Evolutionary conservation across 768 basidiomycete genomes (phyloP).

Genomic region (Albatrellus ellisii): DNA sequence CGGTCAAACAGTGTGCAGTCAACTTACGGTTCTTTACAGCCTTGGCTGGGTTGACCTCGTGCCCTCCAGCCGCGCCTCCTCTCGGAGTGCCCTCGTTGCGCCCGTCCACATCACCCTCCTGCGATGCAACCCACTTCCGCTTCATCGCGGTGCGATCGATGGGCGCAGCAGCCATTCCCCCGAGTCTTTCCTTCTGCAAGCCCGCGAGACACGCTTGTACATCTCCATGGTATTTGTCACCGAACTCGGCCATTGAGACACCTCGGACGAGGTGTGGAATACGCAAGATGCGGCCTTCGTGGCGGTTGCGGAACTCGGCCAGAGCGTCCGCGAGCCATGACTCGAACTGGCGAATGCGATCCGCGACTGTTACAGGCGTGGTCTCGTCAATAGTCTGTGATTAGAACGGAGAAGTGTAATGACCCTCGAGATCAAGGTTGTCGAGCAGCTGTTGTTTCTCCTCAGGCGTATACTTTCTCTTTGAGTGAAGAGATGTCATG

Average conservation of each 20-base stretch:
- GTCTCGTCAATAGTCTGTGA: neutral
- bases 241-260: constrained; percentile 68
- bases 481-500: neutral
- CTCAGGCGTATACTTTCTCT: constrained; percentile 36
- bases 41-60: constrained; percentile 7
- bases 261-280: constrained; percentile 64
- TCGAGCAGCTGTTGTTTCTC: constrained; percentile 65
- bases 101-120: constrained; percentile 37
- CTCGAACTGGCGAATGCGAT: constrained; percentile 61
- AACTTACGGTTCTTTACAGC: constrained; percentile 16
- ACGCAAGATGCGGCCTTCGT: constrained; percentile 59
- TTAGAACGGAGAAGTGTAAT: neutral
- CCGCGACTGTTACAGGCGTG: constrained; percentile 38
- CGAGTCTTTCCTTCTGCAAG: constrained; percentile 50
- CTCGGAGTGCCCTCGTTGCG: constrained; percentile 20
- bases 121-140: constrained; percentile 60
- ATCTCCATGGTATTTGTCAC: constrained; percentile 65
- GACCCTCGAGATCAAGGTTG: constrained; percentile 76
- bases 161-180: constrained; percentile 34
- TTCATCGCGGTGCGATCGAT: constrained; percentile 61
- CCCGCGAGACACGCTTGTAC: constrained; percentile 59
- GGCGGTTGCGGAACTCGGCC: constrained; percentile 61
- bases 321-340: constrained; percentile 64
- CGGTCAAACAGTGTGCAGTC: neutral
- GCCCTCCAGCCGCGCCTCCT: constrained; percentile 7